Evolutionary conservation across 306 rosid genomes (phyloP).

Genomic region (Amphicarpaea edgeworthii): DNA sequence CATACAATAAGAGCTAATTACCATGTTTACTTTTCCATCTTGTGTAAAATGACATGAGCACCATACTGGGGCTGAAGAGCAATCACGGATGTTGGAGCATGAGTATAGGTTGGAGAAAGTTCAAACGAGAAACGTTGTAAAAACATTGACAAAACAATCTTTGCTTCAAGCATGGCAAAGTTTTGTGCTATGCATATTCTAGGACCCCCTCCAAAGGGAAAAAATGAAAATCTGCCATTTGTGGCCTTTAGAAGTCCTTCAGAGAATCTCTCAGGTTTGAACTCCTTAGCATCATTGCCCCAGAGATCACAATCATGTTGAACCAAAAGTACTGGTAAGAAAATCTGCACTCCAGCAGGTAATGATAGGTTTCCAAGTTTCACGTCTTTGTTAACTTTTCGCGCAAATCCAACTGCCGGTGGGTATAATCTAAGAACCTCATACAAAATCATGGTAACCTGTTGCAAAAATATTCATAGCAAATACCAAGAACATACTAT

Average conservation of each 20-base stretch:
- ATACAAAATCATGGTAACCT: slow-evolving; percentile 62
- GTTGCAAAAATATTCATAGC: not conserved
- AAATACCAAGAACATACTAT: not conserved
- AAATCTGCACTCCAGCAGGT: slow-evolving; percentile 51
- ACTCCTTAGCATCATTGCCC: slow-evolving; percentile 66
- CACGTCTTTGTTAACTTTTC: slow-evolving; percentile 33
- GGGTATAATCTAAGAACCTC: slow-evolving; percentile 72
- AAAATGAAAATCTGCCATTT: slow-evolving; percentile 46
- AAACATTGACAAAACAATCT: slow-evolving; percentile 48
- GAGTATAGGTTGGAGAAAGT: slow-evolving; percentile 54
- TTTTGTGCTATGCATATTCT: slow-evolving; percentile 70
- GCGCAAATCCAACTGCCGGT: not conserved
- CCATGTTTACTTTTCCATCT: slow-evolving; percentile 9
- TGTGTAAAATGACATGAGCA: slow-evolving; percentile 48
- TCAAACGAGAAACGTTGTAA: slow-evolving; percentile 56
- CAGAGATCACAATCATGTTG: slow-evolving; percentile 59
- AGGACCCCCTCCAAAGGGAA: slow-evolving; percentile 77
- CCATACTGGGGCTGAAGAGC: slow-evolving; percentile 52
- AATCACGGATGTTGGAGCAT: slow-evolving; percentile 32
- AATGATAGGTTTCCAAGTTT: slow-evolving; percentile 52
- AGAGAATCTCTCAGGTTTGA: slow-evolving; percentile 69
- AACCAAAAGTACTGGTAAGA: slow-evolving; percentile 45
- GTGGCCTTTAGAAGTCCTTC: slow-evolving; percentile 64
- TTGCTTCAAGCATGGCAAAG: slow-evolving; percentile 54
- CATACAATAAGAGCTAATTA: no score